A percentile compares a stretch with the other conserved stretches of the same genome.
phyloP scores from a whole-genome alignment of 2,329 filamentous ascomycete genomes.

The Raffaelea arxii region DNA sequence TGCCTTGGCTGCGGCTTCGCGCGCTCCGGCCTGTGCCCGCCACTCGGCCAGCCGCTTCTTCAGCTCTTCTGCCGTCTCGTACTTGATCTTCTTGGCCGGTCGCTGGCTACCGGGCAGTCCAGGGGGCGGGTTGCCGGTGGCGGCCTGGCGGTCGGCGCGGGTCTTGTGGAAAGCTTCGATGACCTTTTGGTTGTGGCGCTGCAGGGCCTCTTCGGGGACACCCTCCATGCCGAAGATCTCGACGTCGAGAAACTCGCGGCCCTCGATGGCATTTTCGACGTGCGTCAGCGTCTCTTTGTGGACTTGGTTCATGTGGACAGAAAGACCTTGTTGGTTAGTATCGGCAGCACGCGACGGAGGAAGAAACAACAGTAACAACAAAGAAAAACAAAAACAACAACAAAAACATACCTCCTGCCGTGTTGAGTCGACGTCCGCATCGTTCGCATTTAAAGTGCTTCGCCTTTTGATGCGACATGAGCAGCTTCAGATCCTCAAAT shows the following conservation, averaged over 20 bases:
- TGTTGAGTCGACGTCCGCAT: constrained; percentile 82
- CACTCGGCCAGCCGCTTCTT: constrained; percentile 73
- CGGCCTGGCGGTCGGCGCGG: constrained; percentile 70
- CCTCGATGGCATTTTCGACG: constrained; percentile 87
- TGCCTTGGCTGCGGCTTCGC: constrained; percentile 39
- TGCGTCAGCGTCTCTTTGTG: constrained; percentile 85
- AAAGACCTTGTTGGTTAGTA: constrained; percentile 53
- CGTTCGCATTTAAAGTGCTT: constrained; percentile 98
- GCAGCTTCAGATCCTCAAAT: constrained; percentile 93
- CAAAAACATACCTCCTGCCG: constrained; percentile 66
- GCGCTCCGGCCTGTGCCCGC: constrained; percentile 56
- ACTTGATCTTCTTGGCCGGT: constrained; percentile 59
- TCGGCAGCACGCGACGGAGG: constrained; percentile 8
- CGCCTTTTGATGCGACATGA: constrained; percentile 96
- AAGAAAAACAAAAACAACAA: background rate
- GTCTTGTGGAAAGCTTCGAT: constrained; percentile 76
- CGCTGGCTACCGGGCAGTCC: constrained; percentile 48
- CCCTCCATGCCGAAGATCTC: constrained; percentile 99
- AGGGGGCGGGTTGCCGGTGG: constrained; percentile 74
- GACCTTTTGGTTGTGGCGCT: constrained; percentile 79
- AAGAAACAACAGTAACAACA: background rate
- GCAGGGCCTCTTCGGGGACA: constrained; percentile 75
- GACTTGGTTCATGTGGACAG: constrained; percentile 96
- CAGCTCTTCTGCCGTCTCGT: constrained; percentile 67
- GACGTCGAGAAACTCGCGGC: constrained; percentile 74